Conservation (phyloP, 331 rosid genomes). For the Pyracantha coccinea region DNA sequence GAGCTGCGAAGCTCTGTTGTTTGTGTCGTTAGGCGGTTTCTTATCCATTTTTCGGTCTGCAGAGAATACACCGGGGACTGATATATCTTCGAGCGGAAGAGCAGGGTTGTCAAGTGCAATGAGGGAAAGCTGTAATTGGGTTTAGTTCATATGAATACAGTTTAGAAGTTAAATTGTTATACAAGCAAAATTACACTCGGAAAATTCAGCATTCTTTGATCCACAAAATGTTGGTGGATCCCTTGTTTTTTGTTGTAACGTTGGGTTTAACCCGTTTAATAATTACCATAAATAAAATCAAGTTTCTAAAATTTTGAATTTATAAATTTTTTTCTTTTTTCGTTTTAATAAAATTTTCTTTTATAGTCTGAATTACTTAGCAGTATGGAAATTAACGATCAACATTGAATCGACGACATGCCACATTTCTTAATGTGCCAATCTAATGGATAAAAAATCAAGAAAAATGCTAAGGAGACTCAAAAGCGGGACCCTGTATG, state of each 20-base stretch:
- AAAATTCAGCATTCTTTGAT: constrained; percentile 50
- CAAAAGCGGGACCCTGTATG: too few relatives aligned
- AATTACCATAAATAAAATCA: background rate
- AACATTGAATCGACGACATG: too few relatives aligned
- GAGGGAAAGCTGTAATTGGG: constrained; percentile 14
- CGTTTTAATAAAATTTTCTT: too few relatives aligned
- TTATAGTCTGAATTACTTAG: accelerated
- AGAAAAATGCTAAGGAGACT: too few relatives aligned
- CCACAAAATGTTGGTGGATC: constrained; percentile 38
- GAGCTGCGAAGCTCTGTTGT: background rate
- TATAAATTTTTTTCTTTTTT: too few relatives aligned
- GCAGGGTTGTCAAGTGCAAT: constrained; percentile 70
- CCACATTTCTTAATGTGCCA: too few relatives aligned
- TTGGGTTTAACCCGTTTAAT: background rate
- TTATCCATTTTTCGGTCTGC: background rate
- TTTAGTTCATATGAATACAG: constrained; percentile 16
- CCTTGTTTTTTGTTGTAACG: background rate
- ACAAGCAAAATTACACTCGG: constrained; percentile 6
- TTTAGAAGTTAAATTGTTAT: constrained; percentile 25
- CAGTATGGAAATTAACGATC: too few relatives aligned
- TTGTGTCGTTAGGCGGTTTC: background rate
- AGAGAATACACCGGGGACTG: constrained; percentile 83
- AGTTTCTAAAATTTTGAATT: background rate
- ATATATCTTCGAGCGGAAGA: constrained; percentile 59
- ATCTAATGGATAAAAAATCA: too few relatives aligned